Evolutionary conservation across 805 yeast genomes (phyloP), one percentile per base, ranked within the genome.

Genomic region (Candida caryicola): DNA sequence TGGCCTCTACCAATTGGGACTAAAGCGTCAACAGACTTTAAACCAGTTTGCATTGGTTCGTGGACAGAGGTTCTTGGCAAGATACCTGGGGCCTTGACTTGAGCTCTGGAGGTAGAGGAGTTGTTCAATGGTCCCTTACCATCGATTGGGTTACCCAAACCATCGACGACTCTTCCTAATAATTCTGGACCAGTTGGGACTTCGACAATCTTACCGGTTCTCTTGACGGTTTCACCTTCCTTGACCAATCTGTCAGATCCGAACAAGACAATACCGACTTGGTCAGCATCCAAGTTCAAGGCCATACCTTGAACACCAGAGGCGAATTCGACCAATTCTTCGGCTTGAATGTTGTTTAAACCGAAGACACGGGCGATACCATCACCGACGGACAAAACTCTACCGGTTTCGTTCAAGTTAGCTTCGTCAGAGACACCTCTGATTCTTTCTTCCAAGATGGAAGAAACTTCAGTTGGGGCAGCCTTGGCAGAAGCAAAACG

Each of bases 221-320:
- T 90, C 85, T 91, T 93, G 67, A 93, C 99, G 67, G 95, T 84
- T 76, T 93, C 96, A 77, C 99, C 98, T 79, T 93, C 97, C 78
- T 89, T 90, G 72, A 93, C 98, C 58, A 82, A 81, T 73, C 96
- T 82, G 74, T 93, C 99, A 54, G 98, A 90, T 79, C 99, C 99
- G 80, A 93, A 93, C 74, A 93, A 79, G 76, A 93, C 99, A 68
- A 93, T 83, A 88, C 99, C 99, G 70, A 93, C 99, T 77, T 93
- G 98, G 74, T 95, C 97, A 62, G 98, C 95, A 78, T 93, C 99
- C 82, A 93, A 86, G 83, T 93, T 93, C 69, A 93, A 82, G 66
- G 99, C 98, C 99, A 93, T 93, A 85, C 99, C 99, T 76, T 90
- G 88, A 62, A 91, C 98, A 80, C 99, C 99, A 46, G 99, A 88